Conservation (phyloP, 257 asterid species). For the Penstemon eatonii region DNA sequence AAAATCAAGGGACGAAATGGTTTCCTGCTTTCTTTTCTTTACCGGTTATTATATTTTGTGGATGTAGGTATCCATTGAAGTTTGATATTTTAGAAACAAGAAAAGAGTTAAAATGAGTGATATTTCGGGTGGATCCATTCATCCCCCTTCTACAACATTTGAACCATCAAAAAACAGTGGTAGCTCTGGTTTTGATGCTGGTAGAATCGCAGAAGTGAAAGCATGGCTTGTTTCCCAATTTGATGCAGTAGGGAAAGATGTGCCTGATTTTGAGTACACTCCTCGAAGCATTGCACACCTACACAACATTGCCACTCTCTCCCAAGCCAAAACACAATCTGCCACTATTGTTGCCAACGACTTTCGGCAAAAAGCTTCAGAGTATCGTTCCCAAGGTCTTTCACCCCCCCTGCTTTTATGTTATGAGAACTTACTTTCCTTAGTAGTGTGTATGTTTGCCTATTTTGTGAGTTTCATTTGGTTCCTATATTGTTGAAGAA, state of each 20-base stretch:
- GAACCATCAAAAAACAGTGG: conserved; percentile 50
- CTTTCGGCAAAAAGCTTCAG: conserved; percentile 85
- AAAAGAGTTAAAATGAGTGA: conserved; percentile 57
- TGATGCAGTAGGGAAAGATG: conserved; percentile 78
- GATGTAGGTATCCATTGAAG: conserved; percentile 29
- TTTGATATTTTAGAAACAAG: conserved; percentile 23
- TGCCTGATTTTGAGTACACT: conserved; percentile 94
- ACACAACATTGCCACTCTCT: conserved; percentile 68
- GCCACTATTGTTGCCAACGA: conserved; percentile 86
- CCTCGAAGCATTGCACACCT: conserved; percentile 77
- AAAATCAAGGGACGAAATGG: too few species aligned
- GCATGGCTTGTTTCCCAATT: conserved; percentile 84
- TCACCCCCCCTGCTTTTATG: neutral
- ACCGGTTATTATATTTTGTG: conserved; percentile 1
- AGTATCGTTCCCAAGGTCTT: conserved; percentile 86
- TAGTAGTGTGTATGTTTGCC: neutral
- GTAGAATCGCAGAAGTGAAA: conserved; percentile 80
- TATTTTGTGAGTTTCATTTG: conserved; percentile 1
- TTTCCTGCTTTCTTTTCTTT: too few species aligned
- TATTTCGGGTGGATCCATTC: conserved; percentile 51
- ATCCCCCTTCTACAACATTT: conserved; percentile 53
- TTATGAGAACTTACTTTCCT: neutral
- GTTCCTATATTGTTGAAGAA: neutral
- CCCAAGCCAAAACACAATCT: conserved; percentile 94
- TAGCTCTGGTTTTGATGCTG: conserved; percentile 67